These are phyloP conservation scores for Amanita polypyramis DNA, from an alignment of 768 basidiomycete genomes.

Conservation along the genomic window DNA sequence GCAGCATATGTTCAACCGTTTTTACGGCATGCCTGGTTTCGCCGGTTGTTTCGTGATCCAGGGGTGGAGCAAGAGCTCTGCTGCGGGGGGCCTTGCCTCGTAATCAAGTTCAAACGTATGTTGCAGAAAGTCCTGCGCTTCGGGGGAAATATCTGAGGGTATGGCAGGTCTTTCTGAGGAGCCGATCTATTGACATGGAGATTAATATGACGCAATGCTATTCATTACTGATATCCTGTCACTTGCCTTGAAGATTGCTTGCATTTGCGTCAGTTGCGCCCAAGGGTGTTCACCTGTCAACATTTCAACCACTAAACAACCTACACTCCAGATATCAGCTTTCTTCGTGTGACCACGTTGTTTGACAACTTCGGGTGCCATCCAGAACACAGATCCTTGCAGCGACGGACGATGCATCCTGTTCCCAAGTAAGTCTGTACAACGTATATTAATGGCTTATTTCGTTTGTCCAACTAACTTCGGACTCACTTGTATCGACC, in stretches of 20 bases:
- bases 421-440: constrained; percentile 36
- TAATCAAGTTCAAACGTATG: constrained; percentile 84
- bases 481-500: constrained; percentile 81
- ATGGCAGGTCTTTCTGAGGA: constrained; percentile 80
- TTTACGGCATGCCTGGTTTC: neutral
- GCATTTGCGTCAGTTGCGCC: constrained; percentile 96
- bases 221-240: neutral
- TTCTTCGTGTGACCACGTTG: constrained; percentile 88
- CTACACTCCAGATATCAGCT: constrained; percentile 96
- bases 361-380: constrained; percentile 98
- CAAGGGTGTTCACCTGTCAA: constrained; percentile 92
- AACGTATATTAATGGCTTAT: neutral
- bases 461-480: neutral
- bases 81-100: constrained; percentile 68
- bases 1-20: neutral
- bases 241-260: constrained; percentile 91
- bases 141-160: constrained; percentile 83
- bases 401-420: constrained; percentile 83
- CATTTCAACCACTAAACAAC: constrained; percentile 94
- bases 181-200: constrained; percentile 64
- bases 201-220: neutral
- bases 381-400: constrained; percentile 99
- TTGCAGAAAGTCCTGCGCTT: constrained; percentile 80
- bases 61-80: constrained; percentile 59
- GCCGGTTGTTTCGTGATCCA: constrained; percentile 47